phyloP scores from a whole-genome alignment of 441 rosid species.

The Adansonia gregorii region DNA sequence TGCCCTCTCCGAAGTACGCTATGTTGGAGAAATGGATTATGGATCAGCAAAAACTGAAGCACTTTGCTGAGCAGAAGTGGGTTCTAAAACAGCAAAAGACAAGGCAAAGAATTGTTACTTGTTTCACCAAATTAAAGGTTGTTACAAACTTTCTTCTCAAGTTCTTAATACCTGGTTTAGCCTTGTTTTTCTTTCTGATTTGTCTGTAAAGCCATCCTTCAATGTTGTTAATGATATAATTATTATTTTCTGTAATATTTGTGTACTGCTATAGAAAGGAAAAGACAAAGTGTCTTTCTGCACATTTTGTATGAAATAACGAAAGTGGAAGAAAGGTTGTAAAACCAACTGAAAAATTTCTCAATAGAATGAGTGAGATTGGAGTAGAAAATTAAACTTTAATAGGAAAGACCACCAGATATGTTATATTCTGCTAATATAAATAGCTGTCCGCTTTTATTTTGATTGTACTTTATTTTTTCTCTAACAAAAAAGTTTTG shows the following conservation, averaged over 20 bases:
- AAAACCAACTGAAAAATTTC: conserved; percentile 8
- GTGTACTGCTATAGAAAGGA: conserved; percentile 7
- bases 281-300: conserved; percentile 11
- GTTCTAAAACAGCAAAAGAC: conserved; percentile 66
- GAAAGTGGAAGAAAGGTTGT: conserved; percentile 15
- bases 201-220: not conserved
- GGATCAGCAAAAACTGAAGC: conserved; percentile 68
- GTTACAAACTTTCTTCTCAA: conserved; percentile 30
- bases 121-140: conserved; percentile 80
- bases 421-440: conserved; percentile 1
- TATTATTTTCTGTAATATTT: conserved; percentile 2
- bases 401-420: not conserved
- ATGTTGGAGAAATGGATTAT: conserved; percentile 89
- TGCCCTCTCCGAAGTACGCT: conserved; percentile 68
- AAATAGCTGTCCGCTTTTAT: not conserved
- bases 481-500: not conserved
- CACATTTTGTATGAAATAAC: not conserved
- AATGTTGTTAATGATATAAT: conserved; percentile 1
- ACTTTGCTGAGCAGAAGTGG: conserved; percentile 62
- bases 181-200: conserved; percentile 27
- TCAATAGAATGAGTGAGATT: conserved; percentile 18
- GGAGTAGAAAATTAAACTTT: conserved; percentile 12
- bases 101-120: conserved; percentile 55
- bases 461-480: not conserved
- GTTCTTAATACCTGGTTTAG: conserved; percentile 21